Evolutionary conservation across 1,284 basidiomycete genomes (phyloP).

Genomic region (Paramarasmius palmivorus): DNA sequence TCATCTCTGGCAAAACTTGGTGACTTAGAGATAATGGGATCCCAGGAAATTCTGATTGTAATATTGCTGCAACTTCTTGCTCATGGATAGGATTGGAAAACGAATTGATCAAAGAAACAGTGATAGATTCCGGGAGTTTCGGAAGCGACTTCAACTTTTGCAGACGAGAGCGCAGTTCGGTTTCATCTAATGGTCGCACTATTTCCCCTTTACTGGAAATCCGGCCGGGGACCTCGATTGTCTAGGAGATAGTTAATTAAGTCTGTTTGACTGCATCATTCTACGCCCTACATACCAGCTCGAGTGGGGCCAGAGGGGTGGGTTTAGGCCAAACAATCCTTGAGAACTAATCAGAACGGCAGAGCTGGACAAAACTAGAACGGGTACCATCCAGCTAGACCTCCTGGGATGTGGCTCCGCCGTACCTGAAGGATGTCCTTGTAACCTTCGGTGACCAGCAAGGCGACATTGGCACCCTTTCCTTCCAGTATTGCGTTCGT

Average conservation of each 20-base stretch:
- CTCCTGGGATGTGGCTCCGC: constrained; percentile 30
- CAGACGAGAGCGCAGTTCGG: constrained; percentile 18
- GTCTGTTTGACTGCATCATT: background rate
- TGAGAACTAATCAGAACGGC: background rate
- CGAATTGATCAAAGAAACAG: constrained; percentile 30
- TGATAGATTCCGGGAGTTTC: constrained; percentile 27
- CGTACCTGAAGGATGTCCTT: constrained; percentile 29
- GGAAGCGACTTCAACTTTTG: constrained; percentile 17
- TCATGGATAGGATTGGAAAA: constrained; percentile 30
- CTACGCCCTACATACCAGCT: constrained; percentile 18
- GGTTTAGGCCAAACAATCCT: constrained; percentile 33
- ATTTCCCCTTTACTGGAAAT: constrained; percentile 25
- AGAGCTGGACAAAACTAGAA: background rate
- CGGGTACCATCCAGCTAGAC: constrained; percentile 21
- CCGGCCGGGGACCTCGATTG: constrained; percentile 30
- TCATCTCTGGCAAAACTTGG: constrained; percentile 29
- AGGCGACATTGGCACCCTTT: constrained; percentile 28
- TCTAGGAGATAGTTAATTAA: constrained; percentile 13
- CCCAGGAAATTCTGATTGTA: constrained; percentile 24
- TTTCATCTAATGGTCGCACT: constrained; percentile 24
- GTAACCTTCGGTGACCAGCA: constrained; percentile 32
- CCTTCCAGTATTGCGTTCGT: constrained; percentile 32
- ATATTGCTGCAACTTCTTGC: constrained; percentile 20
- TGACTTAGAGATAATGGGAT: constrained; percentile 27
- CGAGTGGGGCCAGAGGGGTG: constrained; percentile 27